Evolutionary conservation across 176 grass and related monocot genomes (phyloP).

Genomic region (Canna indica): DNA sequence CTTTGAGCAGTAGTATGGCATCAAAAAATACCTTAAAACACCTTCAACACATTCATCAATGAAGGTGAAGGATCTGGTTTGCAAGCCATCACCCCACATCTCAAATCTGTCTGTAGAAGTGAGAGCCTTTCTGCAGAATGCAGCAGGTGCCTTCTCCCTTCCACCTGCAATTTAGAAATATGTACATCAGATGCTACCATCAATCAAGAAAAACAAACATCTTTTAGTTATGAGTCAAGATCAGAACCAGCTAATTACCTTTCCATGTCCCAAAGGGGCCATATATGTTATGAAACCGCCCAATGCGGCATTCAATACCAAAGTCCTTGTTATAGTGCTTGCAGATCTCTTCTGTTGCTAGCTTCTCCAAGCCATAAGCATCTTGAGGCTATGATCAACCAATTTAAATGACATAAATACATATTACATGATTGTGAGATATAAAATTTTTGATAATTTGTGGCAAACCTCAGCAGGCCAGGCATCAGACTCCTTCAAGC

Average conservation of each 20-base stretch:
- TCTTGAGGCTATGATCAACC: neutral
- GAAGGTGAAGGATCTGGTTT: conserved; percentile 15
- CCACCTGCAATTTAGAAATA: conserved; percentile 1
- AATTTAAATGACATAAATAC: neutral
- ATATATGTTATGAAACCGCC: conserved; percentile 11
- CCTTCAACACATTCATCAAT: conserved; percentile 12
- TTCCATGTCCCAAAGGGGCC: conserved; percentile 14
- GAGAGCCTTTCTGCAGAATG: conserved; percentile 9
- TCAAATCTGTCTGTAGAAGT: conserved; percentile 5
- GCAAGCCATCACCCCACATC: conserved; percentile 18
- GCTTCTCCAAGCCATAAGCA: conserved; percentile 14
- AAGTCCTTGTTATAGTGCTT: conserved; percentile 13
- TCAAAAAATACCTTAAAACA: neutral
- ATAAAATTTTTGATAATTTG: neutral
- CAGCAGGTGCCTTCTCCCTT: conserved; percentile 16
- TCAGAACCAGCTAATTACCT: neutral
- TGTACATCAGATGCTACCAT: neutral
- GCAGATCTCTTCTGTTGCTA: conserved; percentile 10
- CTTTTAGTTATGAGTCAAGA: neutral
- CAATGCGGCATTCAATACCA: conserved; percentile 3
- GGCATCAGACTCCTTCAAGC: conserved; percentile 16
- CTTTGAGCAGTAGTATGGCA: neutral
- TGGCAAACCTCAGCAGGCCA: conserved; percentile 8
- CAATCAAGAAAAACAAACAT: neutral
- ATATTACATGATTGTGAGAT: neutral